Conservation (phyloP, 768 basidiomycete species). For the Boletus vermiculosoides region DNA sequence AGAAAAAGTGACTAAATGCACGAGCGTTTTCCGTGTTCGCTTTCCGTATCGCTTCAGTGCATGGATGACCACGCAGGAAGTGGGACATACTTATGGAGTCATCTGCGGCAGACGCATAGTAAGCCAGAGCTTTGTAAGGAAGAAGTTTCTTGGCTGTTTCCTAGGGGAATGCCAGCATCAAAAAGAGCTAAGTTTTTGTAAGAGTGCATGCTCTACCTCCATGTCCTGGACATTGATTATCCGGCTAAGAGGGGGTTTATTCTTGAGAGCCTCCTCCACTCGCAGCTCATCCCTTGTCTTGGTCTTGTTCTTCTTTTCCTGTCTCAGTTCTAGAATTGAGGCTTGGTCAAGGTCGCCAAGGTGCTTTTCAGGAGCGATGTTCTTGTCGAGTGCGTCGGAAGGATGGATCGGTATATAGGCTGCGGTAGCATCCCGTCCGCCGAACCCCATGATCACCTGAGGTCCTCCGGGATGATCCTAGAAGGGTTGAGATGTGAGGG, state of each 20-base stretch:
- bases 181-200: neutral
- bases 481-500: neutral
- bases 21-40: constrained; percentile 67
- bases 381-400: constrained; percentile 71
- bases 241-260: constrained; percentile 62
- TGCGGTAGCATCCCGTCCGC: constrained; percentile 79
- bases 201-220: constrained; percentile 49
- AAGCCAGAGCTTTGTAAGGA: constrained; percentile 72
- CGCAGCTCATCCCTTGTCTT: constrained; percentile 72
- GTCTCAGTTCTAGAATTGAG: constrained; percentile 39
- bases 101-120: constrained; percentile 85
- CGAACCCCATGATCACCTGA: constrained; percentile 79
- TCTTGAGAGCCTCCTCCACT: constrained; percentile 56
- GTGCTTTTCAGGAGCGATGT: constrained; percentile 68
- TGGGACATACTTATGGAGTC: constrained; percentile 70
- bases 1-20: constrained; percentile 86
- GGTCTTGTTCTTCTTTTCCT: constrained; percentile 39
- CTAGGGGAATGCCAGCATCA: constrained; percentile 34
- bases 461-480: constrained; percentile 82
- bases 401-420: constrained; percentile 85
- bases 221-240: constrained; percentile 80
- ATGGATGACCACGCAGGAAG: constrained; percentile 10
- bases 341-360: constrained; percentile 60
- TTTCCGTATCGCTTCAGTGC: constrained; percentile 28
- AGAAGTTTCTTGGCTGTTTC: constrained; percentile 70